Percentiles rank a stretch among this genome's conserved stretches.
phyloP scores from a whole-genome alignment of 805 yeast genomes.

The Spencermartinsiella europaea region DNA sequence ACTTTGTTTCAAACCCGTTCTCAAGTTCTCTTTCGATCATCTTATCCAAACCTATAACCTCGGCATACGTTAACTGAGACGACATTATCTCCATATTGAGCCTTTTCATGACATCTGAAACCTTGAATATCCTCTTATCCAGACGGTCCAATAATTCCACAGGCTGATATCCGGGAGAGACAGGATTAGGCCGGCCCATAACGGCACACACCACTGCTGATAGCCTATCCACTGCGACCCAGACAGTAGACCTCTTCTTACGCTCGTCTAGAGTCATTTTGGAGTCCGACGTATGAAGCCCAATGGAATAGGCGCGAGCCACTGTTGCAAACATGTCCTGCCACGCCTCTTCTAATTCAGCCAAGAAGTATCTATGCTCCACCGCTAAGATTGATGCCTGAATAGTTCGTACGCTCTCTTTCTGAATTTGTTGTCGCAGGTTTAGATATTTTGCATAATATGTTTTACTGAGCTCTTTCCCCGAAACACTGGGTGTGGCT shows the following conservation, averaged over 20 bases:
- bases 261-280: background rate
- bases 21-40: slow-evolving; percentile 1
- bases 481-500: background rate
- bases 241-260: background rate
- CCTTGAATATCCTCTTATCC: background rate
- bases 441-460: background rate
- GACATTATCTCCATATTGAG: background rate
- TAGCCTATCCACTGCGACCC: slow-evolving; percentile 2
- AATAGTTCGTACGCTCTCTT: background rate
- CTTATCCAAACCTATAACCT: background rate
- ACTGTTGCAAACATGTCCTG: slow-evolving; percentile 2
- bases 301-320: background rate
- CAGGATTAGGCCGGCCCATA: slow-evolving; percentile 1
- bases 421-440: background rate
- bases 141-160: background rate
- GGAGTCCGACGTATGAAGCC: background rate
- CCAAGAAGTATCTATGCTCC: background rate
- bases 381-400: background rate
- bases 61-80: background rate
- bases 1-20: slow-evolving; percentile 1
- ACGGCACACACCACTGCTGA: background rate
- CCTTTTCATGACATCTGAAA: background rate
- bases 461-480: background rate
- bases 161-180: background rate
- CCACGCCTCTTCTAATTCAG: slow-evolving; percentile 1